Percentiles rank a stretch among this genome's conserved stretches.
Conservation (phyloP, 73 alveolate genomes). For the Tetrahymena malaccensis region DNA sequence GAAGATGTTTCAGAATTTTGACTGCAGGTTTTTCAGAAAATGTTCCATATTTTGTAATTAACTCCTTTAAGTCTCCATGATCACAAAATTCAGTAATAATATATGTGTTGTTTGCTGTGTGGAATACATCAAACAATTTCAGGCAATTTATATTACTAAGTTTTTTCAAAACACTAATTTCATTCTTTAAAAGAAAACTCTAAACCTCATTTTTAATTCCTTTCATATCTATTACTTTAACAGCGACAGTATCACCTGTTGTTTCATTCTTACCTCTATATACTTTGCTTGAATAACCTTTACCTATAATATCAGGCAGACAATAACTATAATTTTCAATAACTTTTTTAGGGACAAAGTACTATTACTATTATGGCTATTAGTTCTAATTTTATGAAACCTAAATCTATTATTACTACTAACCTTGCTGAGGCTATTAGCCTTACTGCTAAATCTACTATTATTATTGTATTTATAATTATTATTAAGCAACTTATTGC, state of each 20-base stretch:
- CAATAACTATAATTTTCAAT: conserved; percentile 39
- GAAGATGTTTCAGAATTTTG: conserved; percentile 6
- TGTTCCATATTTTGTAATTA: conserved; percentile 15
- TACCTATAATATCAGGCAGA: conserved; percentile 24
- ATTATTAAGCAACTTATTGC: not conserved
- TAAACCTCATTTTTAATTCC: conserved; percentile 24
- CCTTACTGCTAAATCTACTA: not conserved
- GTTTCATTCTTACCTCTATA: conserved; percentile 40
- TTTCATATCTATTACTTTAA: conserved; percentile 45
- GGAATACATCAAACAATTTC: conserved; percentile 28
- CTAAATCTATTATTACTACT: not conserved
- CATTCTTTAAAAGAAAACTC: conserved; percentile 24
- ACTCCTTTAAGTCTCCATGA: conserved; percentile 29
- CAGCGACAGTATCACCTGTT: conserved; percentile 23
- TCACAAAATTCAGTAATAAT: conserved; percentile 41
- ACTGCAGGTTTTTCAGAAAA: conserved; percentile 21
- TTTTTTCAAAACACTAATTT: conserved; percentile 34
- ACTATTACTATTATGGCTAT: not conserved
- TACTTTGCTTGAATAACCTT: conserved; percentile 34
- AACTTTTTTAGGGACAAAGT: conserved; percentile 17
- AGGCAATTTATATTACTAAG: conserved; percentile 4
- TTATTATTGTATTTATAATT: not conserved
- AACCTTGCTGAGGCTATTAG: not conserved
- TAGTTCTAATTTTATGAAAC: not conserved
- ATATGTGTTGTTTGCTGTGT: conserved; percentile 33